These are phyloP conservation scores for Claviceps quebecensis DNA, from an alignment of 2,329 filamentous ascomycete species.

Conservation along the genomic window DNA sequence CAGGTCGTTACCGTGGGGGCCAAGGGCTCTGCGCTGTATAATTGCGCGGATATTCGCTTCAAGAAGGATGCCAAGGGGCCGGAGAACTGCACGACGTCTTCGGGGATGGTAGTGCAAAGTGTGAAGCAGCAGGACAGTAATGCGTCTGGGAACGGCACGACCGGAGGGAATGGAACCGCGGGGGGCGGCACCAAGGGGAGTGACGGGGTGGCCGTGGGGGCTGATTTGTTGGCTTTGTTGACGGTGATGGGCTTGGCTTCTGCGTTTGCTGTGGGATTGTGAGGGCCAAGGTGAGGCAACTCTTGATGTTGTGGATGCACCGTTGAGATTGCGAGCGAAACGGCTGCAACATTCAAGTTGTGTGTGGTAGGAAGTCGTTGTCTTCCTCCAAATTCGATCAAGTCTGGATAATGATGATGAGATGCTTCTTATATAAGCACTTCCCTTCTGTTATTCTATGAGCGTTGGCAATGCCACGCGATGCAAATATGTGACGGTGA, in stretches of 20 bases:
- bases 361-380: too few species aligned
- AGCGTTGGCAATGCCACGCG: too few species aligned
- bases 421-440: too few species aligned
- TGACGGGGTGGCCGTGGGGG: constrained; percentile 12
- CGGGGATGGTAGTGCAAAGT: constrained; percentile 28
- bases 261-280: constrained; percentile 23
- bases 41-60: constrained; percentile 64
- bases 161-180: neutral
- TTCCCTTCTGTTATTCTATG: too few species aligned
- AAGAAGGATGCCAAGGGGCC: constrained; percentile 33
- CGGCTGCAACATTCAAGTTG: too few species aligned
- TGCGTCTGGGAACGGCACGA: neutral
- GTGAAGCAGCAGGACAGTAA: constrained; percentile 18
- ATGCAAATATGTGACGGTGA: too few species aligned
- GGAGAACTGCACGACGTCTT: constrained; percentile 17
- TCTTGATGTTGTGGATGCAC: too few species aligned
- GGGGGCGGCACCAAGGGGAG: constrained; percentile 4
- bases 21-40: constrained; percentile 49
- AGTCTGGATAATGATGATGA: too few species aligned
- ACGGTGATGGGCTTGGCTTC: constrained; percentile 24
- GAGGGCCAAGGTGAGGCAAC: constrained; percentile 1
- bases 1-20: constrained; percentile 55
- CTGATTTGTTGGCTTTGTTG: constrained; percentile 17
- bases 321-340: too few species aligned
- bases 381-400: too few species aligned